A percentile compares a stretch with the other conserved stretches of the same genome.
Conservation (phyloP, 1,284 basidiomycete genomes). For the Ceratobasidium sp. region DNA sequence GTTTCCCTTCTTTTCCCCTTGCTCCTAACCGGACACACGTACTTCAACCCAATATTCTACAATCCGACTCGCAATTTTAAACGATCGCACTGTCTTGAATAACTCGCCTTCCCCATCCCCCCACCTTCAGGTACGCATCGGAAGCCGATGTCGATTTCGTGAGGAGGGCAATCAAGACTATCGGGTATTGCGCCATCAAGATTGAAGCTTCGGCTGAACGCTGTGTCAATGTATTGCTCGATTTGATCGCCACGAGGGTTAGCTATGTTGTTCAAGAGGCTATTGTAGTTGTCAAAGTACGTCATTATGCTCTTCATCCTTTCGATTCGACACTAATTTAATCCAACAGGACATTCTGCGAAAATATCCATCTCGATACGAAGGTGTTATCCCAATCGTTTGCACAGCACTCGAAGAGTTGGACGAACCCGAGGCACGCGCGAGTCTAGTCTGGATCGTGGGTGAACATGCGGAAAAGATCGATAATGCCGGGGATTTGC, state of each 20-base stretch:
- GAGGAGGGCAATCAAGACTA: slow-evolving; percentile 90
- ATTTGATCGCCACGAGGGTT: slow-evolving; percentile 90
- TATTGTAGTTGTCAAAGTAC: slow-evolving; percentile 96
- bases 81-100: too few species aligned
- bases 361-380: slow-evolving; percentile 96
- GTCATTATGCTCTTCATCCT: slow-evolving; percentile 30
- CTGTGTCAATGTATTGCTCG: slow-evolving; percentile 92
- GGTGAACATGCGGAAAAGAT: slow-evolving; percentile 98
- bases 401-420: slow-evolving; percentile 96
- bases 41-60: not conserved
- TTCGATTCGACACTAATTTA: not conserved
- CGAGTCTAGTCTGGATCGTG: slow-evolving; percentile 98
- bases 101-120: not conserved
- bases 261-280: slow-evolving; percentile 99
- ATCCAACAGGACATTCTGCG: slow-evolving; percentile 88
- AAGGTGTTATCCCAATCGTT: slow-evolving; percentile 93
- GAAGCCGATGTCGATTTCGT: slow-evolving; percentile 99
- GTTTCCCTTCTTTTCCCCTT: not conserved
- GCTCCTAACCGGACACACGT: not conserved
- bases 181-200: slow-evolving; percentile 96
- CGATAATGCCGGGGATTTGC: slow-evolving; percentile 92
- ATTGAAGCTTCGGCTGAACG: slow-evolving; percentile 92
- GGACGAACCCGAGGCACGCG: slow-evolving; percentile 98
- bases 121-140: slow-evolving; percentile 77
- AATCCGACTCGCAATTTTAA: not conserved